Percentiles rank a stretch among this genome's conserved stretches.
phyloP scores from a whole-genome alignment of 2,329 filamentous ascomycete species.

The Fusarium goolgardi region DNA sequence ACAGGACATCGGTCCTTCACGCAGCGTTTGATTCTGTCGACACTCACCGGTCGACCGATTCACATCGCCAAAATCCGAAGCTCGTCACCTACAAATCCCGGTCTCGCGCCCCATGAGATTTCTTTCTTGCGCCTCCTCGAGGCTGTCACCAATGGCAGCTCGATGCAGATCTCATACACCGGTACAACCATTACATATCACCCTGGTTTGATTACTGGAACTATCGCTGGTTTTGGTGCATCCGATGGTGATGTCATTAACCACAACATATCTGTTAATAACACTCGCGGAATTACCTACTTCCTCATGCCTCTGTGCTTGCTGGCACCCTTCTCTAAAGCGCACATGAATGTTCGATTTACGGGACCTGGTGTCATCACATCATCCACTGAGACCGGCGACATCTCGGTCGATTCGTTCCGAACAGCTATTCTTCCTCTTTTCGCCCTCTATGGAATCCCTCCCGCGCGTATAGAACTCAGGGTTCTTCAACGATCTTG shows the following conservation, averaged over 20 bases:
- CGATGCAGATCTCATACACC: constrained; percentile 95
- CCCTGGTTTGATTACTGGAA: constrained; percentile 91
- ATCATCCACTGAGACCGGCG: constrained; percentile 81
- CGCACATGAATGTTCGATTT: constrained; percentile 89
- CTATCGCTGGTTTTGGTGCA: constrained; percentile 79
- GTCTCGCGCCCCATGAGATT: constrained; percentile 91
- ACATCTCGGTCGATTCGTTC: constrained; percentile 92
- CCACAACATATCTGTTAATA: constrained; percentile 82
- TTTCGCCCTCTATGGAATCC: constrained; percentile 90
- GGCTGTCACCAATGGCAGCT: constrained; percentile 91
- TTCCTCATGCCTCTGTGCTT: constrained; percentile 91
- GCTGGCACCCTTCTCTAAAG: constrained; percentile 92
- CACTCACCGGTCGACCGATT: constrained; percentile 87
- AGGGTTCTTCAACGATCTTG: constrained; percentile 84
- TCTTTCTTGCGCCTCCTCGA: constrained; percentile 96
- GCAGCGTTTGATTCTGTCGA: constrained; percentile 87
- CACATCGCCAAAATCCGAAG: constrained; percentile 95
- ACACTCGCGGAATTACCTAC: constrained; percentile 86
- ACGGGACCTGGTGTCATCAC: constrained; percentile 94
- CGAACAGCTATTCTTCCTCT: constrained; percentile 91
- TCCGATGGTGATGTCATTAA: constrained; percentile 78
- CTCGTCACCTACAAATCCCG: constrained; percentile 85
- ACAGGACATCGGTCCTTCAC: constrained; percentile 86
- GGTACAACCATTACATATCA: constrained; percentile 93
- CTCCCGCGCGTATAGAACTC: constrained; percentile 82